These are phyloP conservation scores for Xylona heveae DNA, from an alignment of 495 filamentous ascomycete species.

Conservation along the genomic window DNA sequence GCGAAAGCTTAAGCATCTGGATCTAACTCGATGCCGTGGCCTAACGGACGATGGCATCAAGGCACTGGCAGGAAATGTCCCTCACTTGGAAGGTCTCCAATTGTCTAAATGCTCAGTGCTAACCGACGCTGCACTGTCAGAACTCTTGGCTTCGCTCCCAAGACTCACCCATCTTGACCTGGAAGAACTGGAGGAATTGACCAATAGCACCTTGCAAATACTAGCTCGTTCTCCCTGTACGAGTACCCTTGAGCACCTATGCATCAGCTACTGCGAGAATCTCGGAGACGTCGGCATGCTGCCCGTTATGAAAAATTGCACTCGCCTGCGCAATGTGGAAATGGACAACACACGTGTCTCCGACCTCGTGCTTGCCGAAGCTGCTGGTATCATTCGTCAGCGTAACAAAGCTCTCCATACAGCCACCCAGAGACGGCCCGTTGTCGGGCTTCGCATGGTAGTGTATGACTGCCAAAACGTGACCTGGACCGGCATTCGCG, in stretches of 20 bases:
- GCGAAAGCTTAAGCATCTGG: slow-evolving; percentile 54
- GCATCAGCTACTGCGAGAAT: slow-evolving; percentile 73
- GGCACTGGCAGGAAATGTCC: slow-evolving; percentile 49
- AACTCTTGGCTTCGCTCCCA: slow-evolving; percentile 52
- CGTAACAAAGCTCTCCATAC: slow-evolving; percentile 23
- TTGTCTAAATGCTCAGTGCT: slow-evolving; percentile 49
- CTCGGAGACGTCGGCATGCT: slow-evolving; percentile 74
- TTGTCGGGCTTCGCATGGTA: slow-evolving; percentile 49
- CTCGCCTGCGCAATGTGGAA: slow-evolving; percentile 43
- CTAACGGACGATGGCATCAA: slow-evolving; percentile 51
- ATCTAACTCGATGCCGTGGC: slow-evolving; percentile 54
- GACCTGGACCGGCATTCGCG: slow-evolving; percentile 81
- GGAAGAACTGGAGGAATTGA: slow-evolving; percentile 62
- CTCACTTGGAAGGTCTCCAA: slow-evolving; percentile 61
- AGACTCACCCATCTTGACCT: slow-evolving; percentile 71
- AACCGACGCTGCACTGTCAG: slow-evolving; percentile 49
- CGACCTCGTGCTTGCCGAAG: slow-evolving; percentile 74
- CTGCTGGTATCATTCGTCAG: slow-evolving; percentile 47
- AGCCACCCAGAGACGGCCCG: slow-evolving; percentile 19
- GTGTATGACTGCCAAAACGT: slow-evolving; percentile 80
- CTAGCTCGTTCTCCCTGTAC: slow-evolving; percentile 59
- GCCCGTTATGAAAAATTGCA: slow-evolving; percentile 55
- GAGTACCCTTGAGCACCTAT: slow-evolving; percentile 49
- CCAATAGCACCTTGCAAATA: slow-evolving; percentile 47
- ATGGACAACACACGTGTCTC: slow-evolving; percentile 91